Evolutionary conservation across 306 rosid species (phyloP).

Genomic region (Rubus parviflorus): DNA sequence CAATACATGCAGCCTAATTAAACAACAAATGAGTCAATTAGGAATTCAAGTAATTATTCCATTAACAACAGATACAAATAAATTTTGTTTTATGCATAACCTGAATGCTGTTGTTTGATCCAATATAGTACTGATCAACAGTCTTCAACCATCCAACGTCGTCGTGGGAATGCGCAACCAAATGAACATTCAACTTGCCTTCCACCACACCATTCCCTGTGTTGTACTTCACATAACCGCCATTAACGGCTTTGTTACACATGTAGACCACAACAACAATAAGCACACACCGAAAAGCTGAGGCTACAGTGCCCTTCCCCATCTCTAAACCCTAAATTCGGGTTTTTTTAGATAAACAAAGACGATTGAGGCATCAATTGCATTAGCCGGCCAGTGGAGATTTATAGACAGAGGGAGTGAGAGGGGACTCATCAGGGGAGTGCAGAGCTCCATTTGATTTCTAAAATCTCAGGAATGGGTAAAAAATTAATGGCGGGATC

Average conservation of each 20-base stretch:
- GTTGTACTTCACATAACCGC: constrained; percentile 49
- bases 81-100: constrained; percentile 19
- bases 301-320: constrained; percentile 22
- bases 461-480: not conserved
- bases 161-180: constrained; percentile 76
- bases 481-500: not conserved
- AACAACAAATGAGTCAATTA: not conserved
- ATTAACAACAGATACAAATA: not conserved
- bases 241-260: constrained; percentile 31
- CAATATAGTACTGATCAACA: constrained; percentile 79
- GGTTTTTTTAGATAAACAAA: not conserved
- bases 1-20: constrained; percentile 64
- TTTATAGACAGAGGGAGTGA: not conserved
- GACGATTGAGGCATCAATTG: not conserved
- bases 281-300: constrained; percentile 1
- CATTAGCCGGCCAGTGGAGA: not conserved
- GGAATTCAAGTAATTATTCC: not conserved
- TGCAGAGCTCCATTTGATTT: not conserved
- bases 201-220: constrained; percentile 49
- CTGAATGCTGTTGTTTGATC: constrained; percentile 73
- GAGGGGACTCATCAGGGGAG: not conserved
- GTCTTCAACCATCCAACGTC: constrained; percentile 96
- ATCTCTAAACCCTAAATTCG: constrained; percentile 6
- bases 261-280: constrained; percentile 18
- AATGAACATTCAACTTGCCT: constrained; percentile 78